These are phyloP conservation scores for Stellera chamaejasme DNA, from an alignment of 345 rosid genomes.

Conservation along the genomic window DNA sequence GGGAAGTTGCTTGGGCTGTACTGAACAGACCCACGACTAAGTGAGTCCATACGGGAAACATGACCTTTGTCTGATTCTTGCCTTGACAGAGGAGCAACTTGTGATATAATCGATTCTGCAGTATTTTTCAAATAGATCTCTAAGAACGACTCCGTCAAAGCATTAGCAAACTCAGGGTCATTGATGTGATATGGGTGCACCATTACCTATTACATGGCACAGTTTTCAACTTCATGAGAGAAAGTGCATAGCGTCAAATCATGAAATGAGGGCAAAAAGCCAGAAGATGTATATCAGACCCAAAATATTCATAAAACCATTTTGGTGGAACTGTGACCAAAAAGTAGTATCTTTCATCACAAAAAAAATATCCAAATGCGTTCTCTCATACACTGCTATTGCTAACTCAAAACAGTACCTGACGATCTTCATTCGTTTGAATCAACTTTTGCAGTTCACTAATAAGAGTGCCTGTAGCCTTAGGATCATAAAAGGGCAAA, in stretches of 20 bases:
- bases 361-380: background rate
- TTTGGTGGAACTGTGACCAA: no score
- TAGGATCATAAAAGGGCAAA: slow-evolving; percentile 75
- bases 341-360: no score
- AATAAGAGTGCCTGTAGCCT: slow-evolving; percentile 53
- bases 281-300: slow-evolving; percentile 5
- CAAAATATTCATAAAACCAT: no score
- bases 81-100: slow-evolving; percentile 19
- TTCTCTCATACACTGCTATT: background rate
- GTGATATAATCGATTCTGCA: slow-evolving; percentile 19
- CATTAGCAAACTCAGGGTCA: slow-evolving; percentile 77
- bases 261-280: background rate
- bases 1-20: slow-evolving; percentile 70
- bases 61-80: slow-evolving; percentile 20
- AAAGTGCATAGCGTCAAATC: background rate
- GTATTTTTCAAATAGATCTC: slow-evolving; percentile 40
- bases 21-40: slow-evolving; percentile 29
- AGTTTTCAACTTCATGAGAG: slow-evolving; percentile 9
- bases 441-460: slow-evolving; percentile 54
- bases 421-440: slow-evolving; percentile 45
- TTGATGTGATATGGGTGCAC: slow-evolving; percentile 61
- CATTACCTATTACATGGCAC: slow-evolving; percentile 41
- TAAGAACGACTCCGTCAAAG: slow-evolving; percentile 62
- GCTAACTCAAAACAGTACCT: slow-evolving; percentile 33
- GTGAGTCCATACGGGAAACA: slow-evolving; percentile 13